Conservation (phyloP, 2,329 filamentous ascomycete genomes). For the Claviceps digitariae region DNA sequence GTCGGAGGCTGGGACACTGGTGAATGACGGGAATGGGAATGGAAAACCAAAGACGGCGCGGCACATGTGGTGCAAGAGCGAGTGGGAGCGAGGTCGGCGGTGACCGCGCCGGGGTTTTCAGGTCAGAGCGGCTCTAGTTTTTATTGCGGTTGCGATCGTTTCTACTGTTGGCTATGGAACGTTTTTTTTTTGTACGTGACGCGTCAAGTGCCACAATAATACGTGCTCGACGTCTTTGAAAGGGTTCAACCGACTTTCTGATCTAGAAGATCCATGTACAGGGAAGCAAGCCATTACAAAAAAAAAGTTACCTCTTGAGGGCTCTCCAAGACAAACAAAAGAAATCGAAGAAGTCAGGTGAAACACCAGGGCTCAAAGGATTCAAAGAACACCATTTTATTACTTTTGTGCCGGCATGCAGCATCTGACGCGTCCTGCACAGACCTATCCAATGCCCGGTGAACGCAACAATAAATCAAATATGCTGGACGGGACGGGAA, state of each 20-base stretch:
- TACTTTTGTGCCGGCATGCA: neutral
- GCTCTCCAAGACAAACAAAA: neutral
- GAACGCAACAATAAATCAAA: neutral
- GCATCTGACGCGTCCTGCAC: neutral
- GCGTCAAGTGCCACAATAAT: neutral
- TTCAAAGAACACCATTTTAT: neutral
- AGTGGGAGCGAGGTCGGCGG: neutral
- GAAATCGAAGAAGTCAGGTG: neutral
- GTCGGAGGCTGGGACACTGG: too few relatives aligned
- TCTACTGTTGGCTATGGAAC: neutral
- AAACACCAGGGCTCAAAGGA: neutral
- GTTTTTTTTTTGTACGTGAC: too few relatives aligned
- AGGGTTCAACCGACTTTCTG: neutral
- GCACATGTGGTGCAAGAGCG: neutral
- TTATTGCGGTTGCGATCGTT: neutral
- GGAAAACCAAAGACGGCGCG: too few relatives aligned
- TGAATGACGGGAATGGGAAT: too few relatives aligned
- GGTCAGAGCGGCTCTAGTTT: neutral
- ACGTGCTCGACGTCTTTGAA: neutral
- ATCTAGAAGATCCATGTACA: neutral
- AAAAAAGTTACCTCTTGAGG: neutral
- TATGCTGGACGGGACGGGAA: neutral
- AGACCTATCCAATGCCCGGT: slow-evolving; percentile 1
- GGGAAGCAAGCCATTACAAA: neutral
- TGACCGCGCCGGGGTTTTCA: neutral